Conservation (phyloP, 768 basidiomycete species). For the Tephrocybe rancida region DNA sequence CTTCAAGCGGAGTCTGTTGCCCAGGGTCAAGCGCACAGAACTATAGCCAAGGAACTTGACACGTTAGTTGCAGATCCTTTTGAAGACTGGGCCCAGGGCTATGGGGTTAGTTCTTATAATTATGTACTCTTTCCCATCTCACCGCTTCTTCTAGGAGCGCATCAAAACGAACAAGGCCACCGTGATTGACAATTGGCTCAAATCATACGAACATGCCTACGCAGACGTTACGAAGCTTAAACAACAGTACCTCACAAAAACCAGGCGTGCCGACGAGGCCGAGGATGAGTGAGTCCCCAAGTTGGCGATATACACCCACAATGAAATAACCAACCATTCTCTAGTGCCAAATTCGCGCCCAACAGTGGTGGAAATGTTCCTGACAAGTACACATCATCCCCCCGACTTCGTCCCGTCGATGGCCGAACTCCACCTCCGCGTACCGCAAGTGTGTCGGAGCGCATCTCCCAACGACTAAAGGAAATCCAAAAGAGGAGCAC, state of each 20-base stretch:
- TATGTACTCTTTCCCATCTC: constrained; percentile 10
- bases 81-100: constrained; percentile 72
- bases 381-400: constrained; percentile 85
- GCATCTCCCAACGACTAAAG: constrained; percentile 81
- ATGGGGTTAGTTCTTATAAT: constrained; percentile 52
- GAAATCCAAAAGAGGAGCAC: constrained; percentile 69
- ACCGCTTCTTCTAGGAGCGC: constrained; percentile 48
- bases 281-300: constrained; percentile 82
- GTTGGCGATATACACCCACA: neutral
- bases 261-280: constrained; percentile 84
- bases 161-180: constrained; percentile 58
- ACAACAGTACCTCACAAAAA: constrained; percentile 75
- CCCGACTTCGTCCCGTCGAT: constrained; percentile 62
- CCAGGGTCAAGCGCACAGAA: constrained; percentile 77
- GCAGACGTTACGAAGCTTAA: constrained; percentile 74
- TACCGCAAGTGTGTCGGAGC: constrained; percentile 82
- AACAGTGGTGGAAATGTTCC: constrained; percentile 45
- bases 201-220: constrained; percentile 69
- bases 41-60: constrained; percentile 74
- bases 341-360: constrained; percentile 87
- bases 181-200: constrained; percentile 67
- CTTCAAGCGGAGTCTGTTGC: constrained; percentile 70
- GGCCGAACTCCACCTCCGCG: constrained; percentile 58
- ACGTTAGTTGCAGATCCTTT: constrained; percentile 82
- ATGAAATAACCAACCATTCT: neutral